Base-by-base conservation (phyloP, 1,139 yeast genomes). In the Kurtzmaniella quercitrusa region DNA sequence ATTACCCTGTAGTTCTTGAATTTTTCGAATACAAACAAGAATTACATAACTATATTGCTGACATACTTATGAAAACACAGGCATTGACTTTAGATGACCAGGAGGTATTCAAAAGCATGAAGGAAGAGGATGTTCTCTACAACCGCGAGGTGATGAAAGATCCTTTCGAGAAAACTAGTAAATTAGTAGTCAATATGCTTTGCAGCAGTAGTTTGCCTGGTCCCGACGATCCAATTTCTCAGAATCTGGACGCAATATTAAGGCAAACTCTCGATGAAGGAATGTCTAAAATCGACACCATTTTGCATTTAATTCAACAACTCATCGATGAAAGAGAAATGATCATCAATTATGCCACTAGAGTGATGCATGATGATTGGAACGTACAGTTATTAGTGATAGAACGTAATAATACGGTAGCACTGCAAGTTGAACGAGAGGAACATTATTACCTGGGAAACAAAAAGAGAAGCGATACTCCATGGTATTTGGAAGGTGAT, bases 401-500 rank as follows among this genome's bases (percentile, higher is more conserved):
- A 34, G 88, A 82, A 55, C 67, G 86, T 46, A 82, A 79, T 52
- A 81, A 81, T 52, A 79, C 85, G 0, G 63, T 76, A 36, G 23
- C 38, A n/a, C 38, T 36, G 38, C 38, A 12, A 14, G 16, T 36
- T 36, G 38, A 36, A 9, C 23, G 25, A 12, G 38, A 36, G 12
- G 38, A 36, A n/a, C 38, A 36, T 14, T 36, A 36, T n/a, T 36
- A 19, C 21, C 19, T 27, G 9, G 38, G 38, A 62, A 66, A 37
- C 60, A 21, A 61, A 47, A 60, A 64, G 37, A 51, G 61, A 14
- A 62, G 54, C 17, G 79, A 79, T 50, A 61, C 71, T 1, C 94
- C 95, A 1, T 90, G 96, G 96, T 89, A 75, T 58, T 66, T 90
- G 54, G 88, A 81, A 49, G 82, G 89, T 25, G 95, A 88, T 51